Evolutionary conservation across 2,329 filamentous ascomycete genomes (phyloP), one percentile per base, ranked within the genome.

Genomic region (Dactylonectria estremocensis): DNA sequence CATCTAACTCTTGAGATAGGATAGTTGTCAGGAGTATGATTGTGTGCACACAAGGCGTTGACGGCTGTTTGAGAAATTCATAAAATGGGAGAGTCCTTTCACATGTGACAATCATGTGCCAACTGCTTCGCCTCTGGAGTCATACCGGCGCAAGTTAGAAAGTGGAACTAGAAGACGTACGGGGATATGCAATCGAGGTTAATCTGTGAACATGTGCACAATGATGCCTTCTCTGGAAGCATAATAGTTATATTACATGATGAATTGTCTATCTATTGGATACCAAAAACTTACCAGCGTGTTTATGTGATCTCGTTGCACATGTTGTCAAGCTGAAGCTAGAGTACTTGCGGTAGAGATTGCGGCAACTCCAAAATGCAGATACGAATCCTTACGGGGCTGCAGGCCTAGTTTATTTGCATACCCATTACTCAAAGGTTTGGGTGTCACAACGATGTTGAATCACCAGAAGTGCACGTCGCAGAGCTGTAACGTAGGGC

Each of bases 11-110:
- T 53, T n/a, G 20, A 45, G 31, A 61, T 52, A 16, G 22, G 43
- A 49, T 22, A 35, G 58, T 64, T 67, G 69, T 67, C 24, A 72
- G 72, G 68, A 72, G 57, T 69, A 62, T 48, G 50, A 20, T 69
- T 66, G 62, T 56, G 56, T 35, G 50, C 50, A 53, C 14, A 33
- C n/a, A 35, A 22, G 50, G 50, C 33, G 50, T 53, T 53, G 50
- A 35, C n/a, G 31, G 50, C 50, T 53, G 10, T 35, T 28, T 31
- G n/a, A 33, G 31, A 53, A n/a, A 20, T 35, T 53, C 28, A 35
- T 35, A 53, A 35, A 53, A 35, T 35, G 20, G 50, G 50, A 18
- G 11, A 20, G 20, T n/a, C 35, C 33, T 53, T 37, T 53, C 11
- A 53, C 50, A 53, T 35, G 31, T 53, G 31, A 31, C 50, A 35